Evolutionary conservation across 1,284 basidiomycete genomes (phyloP).

Genomic region (Anthracocystis walkeri): DNA sequence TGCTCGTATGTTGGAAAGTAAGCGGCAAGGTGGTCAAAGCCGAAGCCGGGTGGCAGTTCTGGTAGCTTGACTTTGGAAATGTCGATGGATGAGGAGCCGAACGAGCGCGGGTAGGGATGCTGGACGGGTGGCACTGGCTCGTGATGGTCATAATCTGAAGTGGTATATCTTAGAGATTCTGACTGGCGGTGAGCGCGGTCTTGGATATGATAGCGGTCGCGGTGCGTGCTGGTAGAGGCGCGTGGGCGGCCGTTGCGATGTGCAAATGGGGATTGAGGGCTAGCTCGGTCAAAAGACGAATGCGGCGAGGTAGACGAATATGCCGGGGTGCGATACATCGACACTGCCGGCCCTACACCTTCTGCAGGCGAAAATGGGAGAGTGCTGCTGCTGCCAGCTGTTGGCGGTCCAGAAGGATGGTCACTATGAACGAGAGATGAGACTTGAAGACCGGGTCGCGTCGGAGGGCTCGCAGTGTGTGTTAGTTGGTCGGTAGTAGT

Average conservation of each 20-base stretch:
- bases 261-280: not conserved
- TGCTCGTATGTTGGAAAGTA: constrained; percentile 47
- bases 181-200: not conserved
- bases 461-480: not conserved
- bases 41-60: constrained; percentile 36
- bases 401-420: constrained; percentile 4
- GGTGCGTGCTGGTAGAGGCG: constrained; percentile 27
- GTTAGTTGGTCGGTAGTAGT: not conserved
- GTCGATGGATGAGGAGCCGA: constrained; percentile 26
- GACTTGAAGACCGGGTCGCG: constrained; percentile 25
- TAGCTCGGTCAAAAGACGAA: constrained; percentile 12
- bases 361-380: constrained; percentile 10
- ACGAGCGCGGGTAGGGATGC: constrained; percentile 4
- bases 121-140: constrained; percentile 12
- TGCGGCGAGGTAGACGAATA: constrained; percentile 22
- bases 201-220: constrained; percentile 24
- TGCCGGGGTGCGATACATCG: not conserved
- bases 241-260: constrained; percentile 15
- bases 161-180: not conserved
- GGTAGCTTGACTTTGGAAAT: constrained; percentile 38
- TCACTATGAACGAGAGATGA: constrained; percentile 30
- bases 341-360: constrained; percentile 9
- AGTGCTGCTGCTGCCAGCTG: not conserved
- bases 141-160: constrained; percentile 31
- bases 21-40: constrained; percentile 45